Evolutionary conservation across 805 yeast species (phyloP).

Genomic region (Suhomyces emberorum): DNA sequence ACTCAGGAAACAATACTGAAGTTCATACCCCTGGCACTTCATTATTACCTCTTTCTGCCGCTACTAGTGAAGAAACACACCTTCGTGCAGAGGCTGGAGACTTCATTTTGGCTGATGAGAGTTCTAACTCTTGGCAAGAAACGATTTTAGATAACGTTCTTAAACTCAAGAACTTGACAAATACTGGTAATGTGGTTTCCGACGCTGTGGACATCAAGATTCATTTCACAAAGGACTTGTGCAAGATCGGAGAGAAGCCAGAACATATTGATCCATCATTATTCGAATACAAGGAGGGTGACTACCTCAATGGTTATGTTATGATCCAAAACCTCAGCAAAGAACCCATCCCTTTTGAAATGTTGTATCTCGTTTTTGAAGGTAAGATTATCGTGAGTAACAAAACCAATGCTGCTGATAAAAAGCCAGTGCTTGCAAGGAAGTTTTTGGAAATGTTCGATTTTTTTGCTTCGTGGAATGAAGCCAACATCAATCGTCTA

Average conservation of each 20-base stretch:
- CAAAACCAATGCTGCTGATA: slow-evolving; percentile 9
- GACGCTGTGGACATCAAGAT: slow-evolving; percentile 25
- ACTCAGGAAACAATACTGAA: no score
- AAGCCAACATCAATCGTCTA: slow-evolving; percentile 31
- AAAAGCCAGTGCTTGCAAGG: slow-evolving; percentile 4
- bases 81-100: no score
- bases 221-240: slow-evolving; percentile 33
- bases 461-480: slow-evolving; percentile 49
- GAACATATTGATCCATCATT: slow-evolving; percentile 28
- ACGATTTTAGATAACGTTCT: slow-evolving; percentile 38
- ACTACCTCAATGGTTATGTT: slow-evolving; percentile 57
- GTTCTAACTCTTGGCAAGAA: slow-evolving; percentile 30
- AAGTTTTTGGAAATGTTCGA: slow-evolving; percentile 50
- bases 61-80: not conserved
- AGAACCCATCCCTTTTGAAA: slow-evolving; percentile 52
- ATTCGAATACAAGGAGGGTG: slow-evolving; percentile 64
- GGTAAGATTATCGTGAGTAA: slow-evolving; percentile 38
- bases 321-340: slow-evolving; percentile 39
- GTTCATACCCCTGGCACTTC: slow-evolving; percentile 1
- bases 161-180: slow-evolving; percentile 30
- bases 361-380: slow-evolving; percentile 58
- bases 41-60: not conserved
- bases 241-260: slow-evolving; percentile 25
- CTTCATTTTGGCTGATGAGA: slow-evolving; percentile 34
- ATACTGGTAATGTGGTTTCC: slow-evolving; percentile 24